Evolutionary conservation across 129 eudicot genomes (phyloP).

Genomic region (Tagetes erecta): DNA sequence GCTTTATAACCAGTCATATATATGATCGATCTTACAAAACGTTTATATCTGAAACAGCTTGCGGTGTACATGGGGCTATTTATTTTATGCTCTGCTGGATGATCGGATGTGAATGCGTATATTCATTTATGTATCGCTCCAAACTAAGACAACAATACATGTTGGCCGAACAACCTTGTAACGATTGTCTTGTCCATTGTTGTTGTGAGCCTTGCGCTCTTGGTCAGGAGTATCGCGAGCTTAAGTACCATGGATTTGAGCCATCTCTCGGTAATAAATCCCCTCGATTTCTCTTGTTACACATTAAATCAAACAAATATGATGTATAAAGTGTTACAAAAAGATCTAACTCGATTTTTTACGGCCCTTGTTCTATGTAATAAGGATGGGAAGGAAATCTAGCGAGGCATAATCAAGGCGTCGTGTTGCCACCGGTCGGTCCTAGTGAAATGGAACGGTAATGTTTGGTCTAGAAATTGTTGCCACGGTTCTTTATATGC

Average conservation of each 20-base stretch:
- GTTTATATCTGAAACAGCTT: conserved; percentile 37
- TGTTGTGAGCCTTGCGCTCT: not conserved
- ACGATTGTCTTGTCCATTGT: not conserved
- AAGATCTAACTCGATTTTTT: not conserved
- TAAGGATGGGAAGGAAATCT: conserved; percentile 1
- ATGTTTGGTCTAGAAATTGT: not conserved
- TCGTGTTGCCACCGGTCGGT: not conserved
- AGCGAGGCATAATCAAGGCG: not conserved
- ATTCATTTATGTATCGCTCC: conserved; percentile 44
- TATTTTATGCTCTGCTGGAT: conserved; percentile 32
- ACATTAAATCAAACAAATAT: not conserved
- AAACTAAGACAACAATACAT: conserved; percentile 42
- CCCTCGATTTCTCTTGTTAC: not conserved
- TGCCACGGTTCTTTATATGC: no score
- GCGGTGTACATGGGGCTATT: conserved; percentile 43
- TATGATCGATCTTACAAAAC: no score
- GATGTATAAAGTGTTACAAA: not conserved
- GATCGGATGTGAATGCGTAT: conserved; percentile 40
- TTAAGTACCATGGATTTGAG: not conserved
- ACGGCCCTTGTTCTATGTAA: not conserved
- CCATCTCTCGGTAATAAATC: not conserved
- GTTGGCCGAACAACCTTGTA: not conserved
- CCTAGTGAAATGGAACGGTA: not conserved
- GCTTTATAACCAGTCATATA: not conserved
- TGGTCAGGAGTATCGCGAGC: not conserved